Evolutionary conservation across 495 filamentous ascomycete genomes (phyloP).

Genomic region (Penicillium subrubescens): DNA sequence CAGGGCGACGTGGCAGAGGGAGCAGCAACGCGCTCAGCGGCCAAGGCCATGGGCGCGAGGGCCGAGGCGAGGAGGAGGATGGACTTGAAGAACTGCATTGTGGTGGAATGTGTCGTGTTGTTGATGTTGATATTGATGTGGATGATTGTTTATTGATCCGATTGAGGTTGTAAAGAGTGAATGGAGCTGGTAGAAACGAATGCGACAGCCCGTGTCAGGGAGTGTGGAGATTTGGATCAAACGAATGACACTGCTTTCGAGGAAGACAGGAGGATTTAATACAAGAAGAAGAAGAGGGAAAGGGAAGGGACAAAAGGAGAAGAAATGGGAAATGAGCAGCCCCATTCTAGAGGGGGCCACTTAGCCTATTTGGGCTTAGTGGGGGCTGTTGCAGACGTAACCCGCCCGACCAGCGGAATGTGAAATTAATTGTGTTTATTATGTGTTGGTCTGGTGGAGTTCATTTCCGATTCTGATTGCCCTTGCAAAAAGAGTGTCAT

Average conservation of each 20-base stretch:
- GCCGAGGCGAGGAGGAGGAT: constrained; percentile 34
- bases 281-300: background rate
- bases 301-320: constrained; percentile 19
- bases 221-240: constrained; percentile 13
- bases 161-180: constrained; percentile 32
- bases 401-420: constrained; percentile 22
- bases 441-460: too few species aligned
- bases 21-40: constrained; percentile 28
- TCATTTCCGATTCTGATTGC: background rate
- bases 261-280: constrained; percentile 21
- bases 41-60: constrained; percentile 37
- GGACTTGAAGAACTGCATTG: constrained; percentile 43
- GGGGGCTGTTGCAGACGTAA: constrained; percentile 12
- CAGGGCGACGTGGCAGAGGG: constrained; percentile 22
- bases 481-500: background rate
- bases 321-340: constrained; percentile 22
- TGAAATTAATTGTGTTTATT: too few species aligned
- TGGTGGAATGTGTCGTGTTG: constrained; percentile 10
- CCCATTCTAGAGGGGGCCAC: constrained; percentile 14
- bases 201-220: constrained; percentile 39
- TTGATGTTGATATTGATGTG: constrained; percentile 4
- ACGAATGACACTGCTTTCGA: constrained; percentile 33
- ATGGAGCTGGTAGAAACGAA: constrained; percentile 42
- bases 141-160: background rate
- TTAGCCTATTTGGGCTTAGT: constrained; percentile 17